Percentiles rank a stretch among this genome's conserved stretches.
phyloP scores from a whole-genome alignment of 306 rosid genomes.

The Casuarina cunninghamiana region DNA sequence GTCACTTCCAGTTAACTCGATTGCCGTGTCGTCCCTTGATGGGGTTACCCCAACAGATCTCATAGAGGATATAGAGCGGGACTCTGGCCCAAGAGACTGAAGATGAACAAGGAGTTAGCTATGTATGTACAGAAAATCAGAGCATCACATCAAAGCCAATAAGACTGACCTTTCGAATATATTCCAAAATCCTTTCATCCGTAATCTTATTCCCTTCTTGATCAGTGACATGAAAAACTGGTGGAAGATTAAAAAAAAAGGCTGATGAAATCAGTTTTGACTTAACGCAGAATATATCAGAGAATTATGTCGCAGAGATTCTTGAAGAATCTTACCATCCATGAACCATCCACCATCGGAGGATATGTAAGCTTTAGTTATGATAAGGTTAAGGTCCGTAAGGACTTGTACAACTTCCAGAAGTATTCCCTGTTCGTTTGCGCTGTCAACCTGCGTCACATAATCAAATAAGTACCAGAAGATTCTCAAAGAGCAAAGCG shows the following conservation, averaged over 20 bases:
- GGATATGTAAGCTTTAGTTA: slow-evolving; percentile 87
- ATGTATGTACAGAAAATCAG: slow-evolving; percentile 1
- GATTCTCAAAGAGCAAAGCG: slow-evolving; percentile 8
- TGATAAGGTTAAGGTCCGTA: slow-evolving; percentile 79
- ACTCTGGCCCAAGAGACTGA: slow-evolving; percentile 89
- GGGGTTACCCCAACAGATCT: slow-evolving; percentile 78
- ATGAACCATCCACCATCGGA: slow-evolving; percentile 99
- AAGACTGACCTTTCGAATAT: slow-evolving; percentile 63
- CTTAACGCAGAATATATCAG: neutral
- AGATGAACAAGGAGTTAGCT: slow-evolving; percentile 1
- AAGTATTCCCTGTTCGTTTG: slow-evolving; percentile 84
- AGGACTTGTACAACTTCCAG: slow-evolving; percentile 90
- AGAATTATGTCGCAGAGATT: slow-evolving; percentile 1
- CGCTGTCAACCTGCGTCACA: slow-evolving; percentile 73
- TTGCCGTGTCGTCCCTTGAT: slow-evolving; percentile 64
- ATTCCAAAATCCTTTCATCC: slow-evolving; percentile 75
- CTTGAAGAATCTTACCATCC: slow-evolving; percentile 64
- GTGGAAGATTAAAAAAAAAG: slow-evolving; percentile 5
- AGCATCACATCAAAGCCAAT: slow-evolving; percentile 23
- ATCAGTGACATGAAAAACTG: slow-evolving; percentile 94
- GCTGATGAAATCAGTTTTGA: neutral
- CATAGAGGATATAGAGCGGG: slow-evolving; percentile 62
- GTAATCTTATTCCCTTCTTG: slow-evolving; percentile 90
- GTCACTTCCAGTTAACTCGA: slow-evolving; percentile 85
- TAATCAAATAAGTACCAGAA: slow-evolving; percentile 10